Base-by-base conservation (phyloP, 352 stramenopile species). In the Aphanomyces invadans region DNA sequence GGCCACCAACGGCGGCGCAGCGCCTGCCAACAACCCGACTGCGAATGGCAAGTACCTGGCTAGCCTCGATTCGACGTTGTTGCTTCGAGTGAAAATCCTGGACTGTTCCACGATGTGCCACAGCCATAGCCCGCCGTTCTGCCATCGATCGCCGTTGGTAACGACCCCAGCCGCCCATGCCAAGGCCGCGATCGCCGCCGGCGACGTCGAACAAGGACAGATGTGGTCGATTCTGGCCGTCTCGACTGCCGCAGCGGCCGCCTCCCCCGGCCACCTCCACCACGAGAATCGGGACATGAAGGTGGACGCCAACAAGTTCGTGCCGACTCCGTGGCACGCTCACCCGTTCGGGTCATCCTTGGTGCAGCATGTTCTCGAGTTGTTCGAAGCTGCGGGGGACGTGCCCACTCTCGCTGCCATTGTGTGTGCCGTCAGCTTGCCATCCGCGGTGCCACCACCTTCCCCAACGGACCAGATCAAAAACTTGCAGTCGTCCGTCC, bases 161-260 rank as follows among this genome's bases (percentile, higher is more conserved):
- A 33, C 33, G 29, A 55, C 26, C 21, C 60, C 44, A 11, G 21
- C 12, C 19, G 28, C 17, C 15, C 52, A 71, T 28, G 53, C 65
- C 39, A 25, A 38, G 2, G 19, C 10, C 31, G 52, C 65, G 7
- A n/a, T 23, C 25, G 26, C 49, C 17, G 65, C 56, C 17, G 56
- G 83, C 4, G 73, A 85, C 1, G 74, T 72, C 0, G 86, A 95
- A 61, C 74, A 92, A n/a, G 73, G 86, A 23, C 80, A 92, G 60
- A 80, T 92, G 56, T 95, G 86, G 86, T 88, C 81, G 17, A 53
- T 95, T 3, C 62, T 95, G 3, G 79, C 89, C 54, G 78, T 91
- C 25, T 86, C 82, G 21, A 80, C 74, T 12, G 76, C 86, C 7
- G 73, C 5, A 57, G 45, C n/a, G n/a, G n/a, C n/a, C n/a, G n/a